Percentiles rank a stretch among this genome's conserved stretches.
These are phyloP conservation scores for Phaeosphaeriaceae sp. DNA, from an alignment of 2,329 filamentous ascomycete species.

Conservation along the genomic window DNA sequence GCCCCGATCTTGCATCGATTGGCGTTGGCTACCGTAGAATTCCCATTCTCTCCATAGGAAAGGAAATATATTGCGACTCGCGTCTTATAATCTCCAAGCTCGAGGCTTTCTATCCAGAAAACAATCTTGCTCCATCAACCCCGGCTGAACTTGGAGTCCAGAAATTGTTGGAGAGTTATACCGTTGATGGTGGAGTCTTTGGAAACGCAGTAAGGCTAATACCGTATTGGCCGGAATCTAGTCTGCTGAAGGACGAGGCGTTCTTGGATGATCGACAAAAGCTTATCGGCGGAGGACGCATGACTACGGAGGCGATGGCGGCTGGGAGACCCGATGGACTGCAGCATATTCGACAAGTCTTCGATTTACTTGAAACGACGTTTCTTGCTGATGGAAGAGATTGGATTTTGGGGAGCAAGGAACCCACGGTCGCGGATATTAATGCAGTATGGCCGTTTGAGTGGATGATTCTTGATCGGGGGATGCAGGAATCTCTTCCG, in stretches of 20 bases:
- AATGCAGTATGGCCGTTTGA: conserved; percentile 72
- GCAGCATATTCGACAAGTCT: conserved; percentile 59
- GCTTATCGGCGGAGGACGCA: conserved; percentile 51
- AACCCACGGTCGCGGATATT: conserved; percentile 68
- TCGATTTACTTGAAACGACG: conserved; percentile 66
- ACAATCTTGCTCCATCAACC: conserved; percentile 16
- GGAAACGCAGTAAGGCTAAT: conserved; percentile 60
- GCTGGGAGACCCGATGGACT: conserved; percentile 62
- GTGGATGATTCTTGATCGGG: conserved; percentile 61
- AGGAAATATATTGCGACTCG: conserved; percentile 43
- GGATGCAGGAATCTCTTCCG: conserved; percentile 61
- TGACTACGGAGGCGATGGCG: conserved; percentile 49
- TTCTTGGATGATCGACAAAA: conserved; percentile 66
- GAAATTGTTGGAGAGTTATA: conserved; percentile 63
- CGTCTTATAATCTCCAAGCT: conserved; percentile 41
- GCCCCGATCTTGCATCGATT: conserved; percentile 38
- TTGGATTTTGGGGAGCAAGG: conserved; percentile 65
- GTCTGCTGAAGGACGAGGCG: conserved; percentile 60
- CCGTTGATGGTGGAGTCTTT: conserved; percentile 66
- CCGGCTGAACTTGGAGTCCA: conserved; percentile 55
- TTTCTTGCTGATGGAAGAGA: conserved; percentile 69
- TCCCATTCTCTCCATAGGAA: conserved; percentile 38
- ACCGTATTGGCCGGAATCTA: conserved; percentile 61
- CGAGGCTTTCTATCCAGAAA: conserved; percentile 27
- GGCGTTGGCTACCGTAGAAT: conserved; percentile 49